Conservation (phyloP, 306 rosid species). For the Pyrus communis region DNA sequence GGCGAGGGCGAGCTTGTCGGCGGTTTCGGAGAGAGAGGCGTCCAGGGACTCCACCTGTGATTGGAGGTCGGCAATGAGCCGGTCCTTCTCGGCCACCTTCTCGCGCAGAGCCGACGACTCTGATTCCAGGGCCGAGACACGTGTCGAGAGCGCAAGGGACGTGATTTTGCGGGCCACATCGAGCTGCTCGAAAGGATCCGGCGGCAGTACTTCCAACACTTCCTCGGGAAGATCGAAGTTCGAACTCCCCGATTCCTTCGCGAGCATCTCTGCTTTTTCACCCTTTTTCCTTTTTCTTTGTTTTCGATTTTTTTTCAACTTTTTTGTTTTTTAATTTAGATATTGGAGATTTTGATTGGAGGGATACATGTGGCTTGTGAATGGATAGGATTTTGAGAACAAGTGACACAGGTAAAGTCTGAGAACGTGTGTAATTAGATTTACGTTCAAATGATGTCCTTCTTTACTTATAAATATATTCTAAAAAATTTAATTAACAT, state of each 20-base stretch:
- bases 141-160: slow-evolving; percentile 74
- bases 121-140: slow-evolving; percentile 57
- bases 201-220: slow-evolving; percentile 51
- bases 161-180: slow-evolving; percentile 94
- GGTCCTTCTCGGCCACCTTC: slow-evolving; percentile 51
- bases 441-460: too few species aligned
- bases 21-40: slow-evolving; percentile 44
- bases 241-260: slow-evolving; percentile 46
- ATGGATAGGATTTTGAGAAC: not conserved
- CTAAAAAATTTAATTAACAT: too few species aligned
- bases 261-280: slow-evolving; percentile 21
- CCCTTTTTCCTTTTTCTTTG: not conserved
- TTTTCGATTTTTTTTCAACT: not conserved
- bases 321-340: not conserved
- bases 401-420: not conserved
- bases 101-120: slow-evolving; percentile 43
- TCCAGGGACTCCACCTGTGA: slow-evolving; percentile 50
- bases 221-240: slow-evolving; percentile 61
- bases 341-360: not conserved
- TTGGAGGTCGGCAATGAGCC: slow-evolving; percentile 49
- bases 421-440: not conserved
- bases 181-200: slow-evolving; percentile 88
- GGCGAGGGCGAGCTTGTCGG: slow-evolving; percentile 48
- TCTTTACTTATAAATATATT: too few species aligned
- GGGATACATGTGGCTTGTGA: not conserved